Percentiles rank a stretch among this genome's conserved stretches.
Conservation (phyloP, 2,329 filamentous ascomycete species). For the Pseudocercospora fuligena region DNA sequence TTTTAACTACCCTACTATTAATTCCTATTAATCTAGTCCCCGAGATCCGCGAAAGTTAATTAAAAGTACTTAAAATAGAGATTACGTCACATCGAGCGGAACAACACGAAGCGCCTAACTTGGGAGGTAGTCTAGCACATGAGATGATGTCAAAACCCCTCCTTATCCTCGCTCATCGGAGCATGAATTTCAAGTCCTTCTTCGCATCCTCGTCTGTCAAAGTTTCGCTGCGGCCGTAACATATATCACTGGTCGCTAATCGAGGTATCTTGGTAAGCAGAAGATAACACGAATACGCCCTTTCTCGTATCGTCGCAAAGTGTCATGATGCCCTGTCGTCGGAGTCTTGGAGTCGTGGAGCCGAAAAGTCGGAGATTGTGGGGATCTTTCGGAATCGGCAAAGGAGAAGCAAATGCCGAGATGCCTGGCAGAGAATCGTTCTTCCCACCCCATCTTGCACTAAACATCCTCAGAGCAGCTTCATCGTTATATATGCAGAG, state of each 20-base stretch:
- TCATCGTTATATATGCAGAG: not conserved
- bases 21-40: too few species aligned
- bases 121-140: not conserved
- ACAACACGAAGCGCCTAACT: too few species aligned
- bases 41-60: too few species aligned
- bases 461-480: not conserved
- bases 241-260: not conserved
- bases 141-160: slow-evolving; percentile 6
- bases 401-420: not conserved
- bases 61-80: too few species aligned
- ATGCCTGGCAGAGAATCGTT: not conserved
- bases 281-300: not conserved
- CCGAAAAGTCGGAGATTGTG: not conserved
- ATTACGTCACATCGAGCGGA: too few species aligned
- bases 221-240: not conserved
- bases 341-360: not conserved
- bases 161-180: not conserved
- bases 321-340: too few species aligned
- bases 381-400: not conserved
- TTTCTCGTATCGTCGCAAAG: too few species aligned
- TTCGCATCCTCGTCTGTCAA: too few species aligned
- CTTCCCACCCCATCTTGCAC: not conserved
- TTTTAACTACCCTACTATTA: too few species aligned
- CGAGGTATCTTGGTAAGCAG: not conserved
- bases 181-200: not conserved